Base-by-base conservation (phyloP, 352 stramenopile genomes). In the Blastocystis sp. region DNA sequence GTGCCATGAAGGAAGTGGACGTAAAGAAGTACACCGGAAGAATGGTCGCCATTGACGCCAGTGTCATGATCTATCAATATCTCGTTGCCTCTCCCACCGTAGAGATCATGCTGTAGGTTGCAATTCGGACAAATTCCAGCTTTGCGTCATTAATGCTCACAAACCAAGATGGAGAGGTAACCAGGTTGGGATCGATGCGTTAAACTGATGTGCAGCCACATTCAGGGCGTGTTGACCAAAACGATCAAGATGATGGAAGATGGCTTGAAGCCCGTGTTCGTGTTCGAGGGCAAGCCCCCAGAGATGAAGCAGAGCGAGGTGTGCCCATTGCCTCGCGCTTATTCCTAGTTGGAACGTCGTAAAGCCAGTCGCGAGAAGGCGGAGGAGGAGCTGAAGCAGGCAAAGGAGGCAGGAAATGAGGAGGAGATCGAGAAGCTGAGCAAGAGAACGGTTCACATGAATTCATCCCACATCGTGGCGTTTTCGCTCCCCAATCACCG, bases 41-140 rank as follows among this genome's bases (percentile, higher is more conserved):
- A 52, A 96, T 96, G 74, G 94, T 99, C 62, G 97, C 96, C 21
- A 96, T 99, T 82, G 97, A 99, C 92, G 97, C 97, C 41, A 98
- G 94, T 77, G 99, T 99, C 95, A 93, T 95, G 48, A 95, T 99
- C 89, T 99, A 99, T 92, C 96, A 99, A 91, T 99, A 99, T 90
- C 91, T 99, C 48, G 95, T 97, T 87, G 21, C 52, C 2, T 19
- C 28, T 67, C 9, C 17, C 17, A 62, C 7, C 28, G 60, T 60
- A 19, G 28, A 34, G 19, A 40, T 34, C 53, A 21, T 14, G 7
- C 3, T 62, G 40, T 62, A 67, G 48, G 65, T 88, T 17, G 86
- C 67, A 65, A 79, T 69, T 71, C 84, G 61, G 0, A 76, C 52
- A 10, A 88, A 66, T 62, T 66, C 2, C 34, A 11, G 38, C 53